Evolutionary conservation across 495 filamentous ascomycete species (phyloP), one percentile per base, ranked within the genome.

Genomic region (Collariella sp.): DNA sequence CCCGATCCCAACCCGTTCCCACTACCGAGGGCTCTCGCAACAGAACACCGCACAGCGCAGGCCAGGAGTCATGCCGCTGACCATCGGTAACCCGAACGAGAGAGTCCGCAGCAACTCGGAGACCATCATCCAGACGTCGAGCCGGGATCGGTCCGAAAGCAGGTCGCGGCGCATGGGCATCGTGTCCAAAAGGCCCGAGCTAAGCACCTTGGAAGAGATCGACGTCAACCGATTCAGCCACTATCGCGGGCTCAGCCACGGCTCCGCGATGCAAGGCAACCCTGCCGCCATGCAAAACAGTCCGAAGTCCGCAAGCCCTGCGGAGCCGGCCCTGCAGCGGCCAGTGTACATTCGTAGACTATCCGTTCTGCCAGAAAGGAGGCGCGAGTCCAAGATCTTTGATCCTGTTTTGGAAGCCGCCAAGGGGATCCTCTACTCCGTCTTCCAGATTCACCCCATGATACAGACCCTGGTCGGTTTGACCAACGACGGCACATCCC

Each of bases 61-160:
- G 51, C 88, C 89, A 3, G 80, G 80, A 15, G 73, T 87, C 26
- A 78, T 83, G 62, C 87, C 88, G 33, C 70, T 89, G 33, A 73
- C 79, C 11, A 79, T 84, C 42, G 76, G 79, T 10, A 91, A 85
- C 53, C 68, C 73, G n/a, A 83, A 80, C 62, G 91, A 97, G 62
- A 81, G 90, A 22, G 82, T 88, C 41, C 82, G 91, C 41, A 95
- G 89, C 59, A 93, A 95, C 58, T 95, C 89, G 54, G 91, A 97
- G 65, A 89, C 86, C 20, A 76, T 88, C 15, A 77, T 88, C 33
- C 74, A 73, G 35, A 65, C 67, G 7, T 57, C 68, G 20, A 66
- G 68, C 19, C 78, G 81, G 12, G 72, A 81, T 51, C 64, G 75
- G 19, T 70, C 74, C 13, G 71, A 72, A n/a, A 73, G 74, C 51